Percentiles rank a stretch among this genome's conserved stretches.
These are phyloP conservation scores for Hansenula anomala DNA, from an alignment of 1,139 yeast species.

Conservation along the genomic window DNA sequence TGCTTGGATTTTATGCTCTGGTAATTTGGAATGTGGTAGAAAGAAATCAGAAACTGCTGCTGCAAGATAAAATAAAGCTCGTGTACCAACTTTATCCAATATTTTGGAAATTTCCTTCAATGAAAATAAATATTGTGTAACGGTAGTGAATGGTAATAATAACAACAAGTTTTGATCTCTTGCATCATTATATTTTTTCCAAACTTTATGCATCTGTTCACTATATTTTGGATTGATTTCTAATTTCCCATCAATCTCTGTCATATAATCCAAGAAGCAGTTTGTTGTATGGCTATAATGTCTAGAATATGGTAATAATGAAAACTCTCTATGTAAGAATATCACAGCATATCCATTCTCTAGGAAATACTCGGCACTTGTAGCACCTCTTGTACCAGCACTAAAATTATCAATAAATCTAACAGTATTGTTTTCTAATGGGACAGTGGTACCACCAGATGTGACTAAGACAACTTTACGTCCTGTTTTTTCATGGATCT, in stretches of 20 bases:
- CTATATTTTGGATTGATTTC: slow-evolving; percentile 60
- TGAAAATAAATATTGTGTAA: slow-evolving; percentile 87
- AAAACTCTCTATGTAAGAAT: slow-evolving; percentile 87
- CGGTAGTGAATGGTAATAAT: slow-evolving; percentile 87
- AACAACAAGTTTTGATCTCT: slow-evolving; percentile 56
- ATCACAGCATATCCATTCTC: slow-evolving; percentile 87
- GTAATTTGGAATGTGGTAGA: slow-evolving; percentile 77
- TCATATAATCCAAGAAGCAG: slow-evolving; percentile 78
- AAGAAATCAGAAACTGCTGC: slow-evolving; percentile 98
- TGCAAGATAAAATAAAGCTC: slow-evolving; percentile 79
- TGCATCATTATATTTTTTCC: slow-evolving; percentile 60
- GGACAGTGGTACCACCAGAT: slow-evolving; percentile 98
- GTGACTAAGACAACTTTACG: slow-evolving; percentile 75
- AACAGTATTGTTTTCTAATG: slow-evolving; percentile 93
- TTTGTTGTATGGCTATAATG: slow-evolving; percentile 83
- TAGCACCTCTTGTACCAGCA: slow-evolving; percentile 97
- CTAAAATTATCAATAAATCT: slow-evolving; percentile 94
- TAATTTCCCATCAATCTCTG: slow-evolving; percentile 46
- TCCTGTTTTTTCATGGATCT: slow-evolving; percentile 29
- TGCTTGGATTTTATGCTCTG: slow-evolving; percentile 93
- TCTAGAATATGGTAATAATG: slow-evolving; percentile 85
- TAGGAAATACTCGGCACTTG: slow-evolving; percentile 88
- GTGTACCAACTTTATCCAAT: slow-evolving; percentile 46
- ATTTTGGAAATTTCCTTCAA: slow-evolving; percentile 61
- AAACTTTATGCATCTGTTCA: slow-evolving; percentile 56